Evolutionary conservation across 2,329 filamentous ascomycete species (phyloP).

Genomic region (Aspergillus ochraceus): DNA sequence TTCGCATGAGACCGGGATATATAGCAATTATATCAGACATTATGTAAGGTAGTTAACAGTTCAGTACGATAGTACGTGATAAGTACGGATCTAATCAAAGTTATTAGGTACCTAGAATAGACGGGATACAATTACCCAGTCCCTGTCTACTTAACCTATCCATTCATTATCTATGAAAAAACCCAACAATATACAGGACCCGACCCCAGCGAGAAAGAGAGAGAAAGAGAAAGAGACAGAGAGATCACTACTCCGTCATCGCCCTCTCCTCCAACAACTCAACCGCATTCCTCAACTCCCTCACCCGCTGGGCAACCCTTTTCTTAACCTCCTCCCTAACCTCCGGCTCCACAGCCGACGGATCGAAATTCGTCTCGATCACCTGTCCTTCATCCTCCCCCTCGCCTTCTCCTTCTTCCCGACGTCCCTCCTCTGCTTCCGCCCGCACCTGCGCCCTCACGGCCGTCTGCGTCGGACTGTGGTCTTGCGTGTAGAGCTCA

Average conservation of each 20-base stretch:
- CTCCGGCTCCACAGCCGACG: constrained; percentile 25
- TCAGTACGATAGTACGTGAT: too few relatives aligned
- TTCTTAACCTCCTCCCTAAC: constrained; percentile 45
- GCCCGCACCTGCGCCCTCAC: not conserved
- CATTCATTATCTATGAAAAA: not conserved
- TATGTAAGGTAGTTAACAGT: too few relatives aligned
- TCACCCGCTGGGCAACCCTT: constrained; percentile 46
- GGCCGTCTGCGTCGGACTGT: not conserved
- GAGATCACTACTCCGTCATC: constrained; percentile 29
- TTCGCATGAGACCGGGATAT: too few relatives aligned
- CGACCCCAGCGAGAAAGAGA: not conserved
- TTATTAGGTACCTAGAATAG: not conserved
- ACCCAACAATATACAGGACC: too few relatives aligned
- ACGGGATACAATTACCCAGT: not conserved
- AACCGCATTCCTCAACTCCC: constrained; percentile 49
- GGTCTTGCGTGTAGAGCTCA: constrained; percentile 31
- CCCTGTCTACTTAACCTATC: too few relatives aligned
- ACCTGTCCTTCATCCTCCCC: constrained; percentile 14
- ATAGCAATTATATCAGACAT: too few relatives aligned
- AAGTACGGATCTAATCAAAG: too few relatives aligned
- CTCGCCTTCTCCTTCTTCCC: constrained; percentile 6
- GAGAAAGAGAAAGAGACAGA: not conserved
- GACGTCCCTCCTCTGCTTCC: constrained; percentile 11
- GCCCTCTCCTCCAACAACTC: constrained; percentile 43
- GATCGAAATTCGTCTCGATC: constrained; percentile 34